phyloP scores from a whole-genome alignment of 2,329 filamentous ascomycete species.

The Cadophora malorum region DNA sequence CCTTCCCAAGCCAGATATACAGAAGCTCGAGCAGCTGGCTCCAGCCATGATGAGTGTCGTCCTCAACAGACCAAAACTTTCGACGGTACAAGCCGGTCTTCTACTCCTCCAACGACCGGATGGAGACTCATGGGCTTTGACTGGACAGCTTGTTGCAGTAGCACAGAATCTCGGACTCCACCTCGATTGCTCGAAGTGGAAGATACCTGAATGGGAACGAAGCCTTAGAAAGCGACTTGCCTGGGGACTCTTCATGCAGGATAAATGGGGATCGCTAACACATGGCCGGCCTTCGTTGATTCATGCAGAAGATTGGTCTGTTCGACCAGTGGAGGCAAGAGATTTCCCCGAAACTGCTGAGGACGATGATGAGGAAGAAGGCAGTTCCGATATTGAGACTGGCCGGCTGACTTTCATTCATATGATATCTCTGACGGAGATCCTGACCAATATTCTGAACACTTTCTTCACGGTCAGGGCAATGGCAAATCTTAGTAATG shows the following conservation, averaged over 20 bases:
- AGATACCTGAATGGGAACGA: conserved; percentile 67
- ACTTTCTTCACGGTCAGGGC: conserved; percentile 52
- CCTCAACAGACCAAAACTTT: conserved; percentile 58
- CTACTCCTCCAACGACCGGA: conserved; percentile 54
- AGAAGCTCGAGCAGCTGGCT: conserved; percentile 49
- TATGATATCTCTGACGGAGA: conserved; percentile 57
- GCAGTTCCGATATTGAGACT: conserved; percentile 52
- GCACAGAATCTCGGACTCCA: conserved; percentile 65
- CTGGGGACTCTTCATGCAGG: conserved; percentile 71
- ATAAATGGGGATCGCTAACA: conserved; percentile 65
- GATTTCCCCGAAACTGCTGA: conserved; percentile 51
- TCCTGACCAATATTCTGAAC: conserved; percentile 57
- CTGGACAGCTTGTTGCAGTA: conserved; percentile 57
- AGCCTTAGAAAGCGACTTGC: conserved; percentile 66
- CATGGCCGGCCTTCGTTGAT: conserved; percentile 66
- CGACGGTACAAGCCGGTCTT: conserved; percentile 60
- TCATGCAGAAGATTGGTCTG: conserved; percentile 59
- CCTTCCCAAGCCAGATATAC: conserved; percentile 51
- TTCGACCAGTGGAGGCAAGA: conserved; percentile 50
- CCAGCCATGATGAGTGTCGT: conserved; percentile 54
- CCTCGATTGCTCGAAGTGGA: conserved; percentile 66
- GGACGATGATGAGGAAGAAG: conserved; percentile 43
- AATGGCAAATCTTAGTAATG: conserved; percentile 35
- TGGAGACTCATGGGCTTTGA: conserved; percentile 42
- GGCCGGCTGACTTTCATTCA: conserved; percentile 56